Conservation (phyloP, 116 monocot genomes). For the Posidonia oceanica region DNA sequence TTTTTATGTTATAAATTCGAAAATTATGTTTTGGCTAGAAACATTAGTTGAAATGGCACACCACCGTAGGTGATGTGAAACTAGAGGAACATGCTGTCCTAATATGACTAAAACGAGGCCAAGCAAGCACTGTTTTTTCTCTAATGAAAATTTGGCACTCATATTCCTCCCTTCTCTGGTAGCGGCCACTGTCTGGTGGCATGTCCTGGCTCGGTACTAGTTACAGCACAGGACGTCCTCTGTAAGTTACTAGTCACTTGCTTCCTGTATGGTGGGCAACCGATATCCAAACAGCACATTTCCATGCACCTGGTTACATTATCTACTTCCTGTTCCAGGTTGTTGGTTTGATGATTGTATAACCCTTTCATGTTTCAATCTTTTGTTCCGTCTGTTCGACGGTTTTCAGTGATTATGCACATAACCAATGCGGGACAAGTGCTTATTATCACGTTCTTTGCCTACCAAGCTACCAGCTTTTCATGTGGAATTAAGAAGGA, state of each 20-base stretch:
- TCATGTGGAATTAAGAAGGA: background rate
- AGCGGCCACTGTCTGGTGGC: constrained; percentile 1
- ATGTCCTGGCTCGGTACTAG: background rate
- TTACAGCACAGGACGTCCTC: background rate
- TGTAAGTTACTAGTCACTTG: background rate
- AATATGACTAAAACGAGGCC: background rate
- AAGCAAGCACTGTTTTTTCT: background rate
- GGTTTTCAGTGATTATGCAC: no score
- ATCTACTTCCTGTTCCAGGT: background rate
- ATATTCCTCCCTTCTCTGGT: background rate
- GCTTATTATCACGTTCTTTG: no score
- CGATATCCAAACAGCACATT: background rate
- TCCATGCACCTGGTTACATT: background rate
- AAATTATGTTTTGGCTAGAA: no score
- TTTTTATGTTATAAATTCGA: no score
- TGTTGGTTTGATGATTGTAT: background rate
- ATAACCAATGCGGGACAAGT: no score
- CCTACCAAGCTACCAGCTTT: background rate
- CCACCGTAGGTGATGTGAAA: background rate
- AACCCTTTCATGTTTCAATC: background rate
- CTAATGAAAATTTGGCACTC: background rate
- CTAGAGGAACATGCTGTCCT: background rate
- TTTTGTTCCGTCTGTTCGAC: background rate
- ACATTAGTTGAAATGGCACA: no score
- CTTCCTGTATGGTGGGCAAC: background rate